These are phyloP conservation scores for Sugiyamaella mastotermitis DNA, from an alignment of 805 yeast genomes.

Conservation along the genomic window DNA sequence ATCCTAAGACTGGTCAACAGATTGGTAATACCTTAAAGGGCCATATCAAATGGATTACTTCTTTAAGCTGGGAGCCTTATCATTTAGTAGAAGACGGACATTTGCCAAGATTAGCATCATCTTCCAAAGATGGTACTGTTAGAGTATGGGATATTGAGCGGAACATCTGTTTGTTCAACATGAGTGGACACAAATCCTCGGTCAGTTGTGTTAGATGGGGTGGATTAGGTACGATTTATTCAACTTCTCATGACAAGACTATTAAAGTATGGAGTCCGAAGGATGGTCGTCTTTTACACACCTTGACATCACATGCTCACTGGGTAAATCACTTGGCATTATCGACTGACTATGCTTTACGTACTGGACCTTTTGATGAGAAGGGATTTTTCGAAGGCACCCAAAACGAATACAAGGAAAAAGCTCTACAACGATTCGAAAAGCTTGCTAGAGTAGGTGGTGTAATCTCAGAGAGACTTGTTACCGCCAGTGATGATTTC, in stretches of 20 bases:
- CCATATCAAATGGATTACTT: conserved; percentile 84
- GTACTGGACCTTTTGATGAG: conserved; percentile 87
- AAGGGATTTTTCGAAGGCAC: conserved; percentile 34
- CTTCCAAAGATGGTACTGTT: conserved; percentile 86
- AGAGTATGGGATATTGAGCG: conserved; percentile 82
- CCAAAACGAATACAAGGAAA: conserved; percentile 38
- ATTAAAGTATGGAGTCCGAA: conserved; percentile 85
- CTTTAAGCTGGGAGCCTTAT: conserved; percentile 90
- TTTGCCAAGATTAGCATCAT: conserved; percentile 68
- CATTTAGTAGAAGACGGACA: conserved; percentile 58
- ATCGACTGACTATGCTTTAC: conserved; percentile 80
- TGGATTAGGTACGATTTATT: conserved; percentile 75
- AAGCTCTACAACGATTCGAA: conserved; percentile 57
- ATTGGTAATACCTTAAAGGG: conserved; percentile 72
- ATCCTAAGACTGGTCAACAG: conserved; percentile 63
- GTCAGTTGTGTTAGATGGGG: conserved; percentile 98
- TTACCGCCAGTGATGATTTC: conserved; percentile 94
- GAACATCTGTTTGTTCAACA: conserved; percentile 58
- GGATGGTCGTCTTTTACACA: conserved; percentile 71
- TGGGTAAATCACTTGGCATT: conserved; percentile 95
- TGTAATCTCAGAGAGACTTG: conserved; percentile 62
- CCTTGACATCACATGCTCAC: conserved; percentile 86
- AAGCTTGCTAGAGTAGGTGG: conserved; percentile 59
- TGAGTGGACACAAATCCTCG: conserved; percentile 82
- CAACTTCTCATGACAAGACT: conserved; percentile 92